These are phyloP conservation scores for Claviceps pusilla DNA, from an alignment of 2,329 filamentous ascomycete species.

Conservation along the genomic window DNA sequence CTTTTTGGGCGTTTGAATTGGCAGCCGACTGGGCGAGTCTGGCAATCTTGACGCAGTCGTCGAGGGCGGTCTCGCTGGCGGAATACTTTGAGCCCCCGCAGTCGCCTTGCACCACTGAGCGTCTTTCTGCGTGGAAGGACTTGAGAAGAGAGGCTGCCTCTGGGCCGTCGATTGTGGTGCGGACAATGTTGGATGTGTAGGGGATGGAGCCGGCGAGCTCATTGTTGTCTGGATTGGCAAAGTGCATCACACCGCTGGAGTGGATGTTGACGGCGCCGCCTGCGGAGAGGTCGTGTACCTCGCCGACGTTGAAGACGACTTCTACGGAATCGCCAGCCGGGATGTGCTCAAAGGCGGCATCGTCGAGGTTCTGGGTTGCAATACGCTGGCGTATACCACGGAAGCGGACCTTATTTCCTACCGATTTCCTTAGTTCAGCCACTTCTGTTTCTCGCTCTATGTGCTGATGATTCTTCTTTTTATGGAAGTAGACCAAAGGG, in stretches of 20 bases:
- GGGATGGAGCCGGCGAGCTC: conserved; percentile 37
- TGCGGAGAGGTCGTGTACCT: conserved; percentile 34
- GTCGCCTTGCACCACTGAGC: conserved; percentile 35
- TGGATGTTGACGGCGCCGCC: conserved; percentile 42
- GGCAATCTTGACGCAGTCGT: conserved; percentile 39
- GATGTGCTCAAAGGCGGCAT: conserved; percentile 35
- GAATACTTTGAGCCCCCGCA: conserved; percentile 34
- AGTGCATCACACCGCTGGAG: conserved; percentile 40
- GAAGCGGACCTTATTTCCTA: conserved; percentile 29
- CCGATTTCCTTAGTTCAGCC: neutral
- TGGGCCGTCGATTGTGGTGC: conserved; percentile 40
- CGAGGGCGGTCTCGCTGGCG: conserved; percentile 34
- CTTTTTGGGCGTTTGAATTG: conserved; percentile 32
- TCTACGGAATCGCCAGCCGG: conserved; percentile 33
- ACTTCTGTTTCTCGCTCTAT: neutral
- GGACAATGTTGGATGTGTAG: conserved; percentile 45
- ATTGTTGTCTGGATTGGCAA: conserved; percentile 34
- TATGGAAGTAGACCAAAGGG: neutral
- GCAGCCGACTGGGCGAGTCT: conserved; percentile 36
- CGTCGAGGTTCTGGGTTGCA: conserved; percentile 20
- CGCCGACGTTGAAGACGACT: conserved; percentile 37
- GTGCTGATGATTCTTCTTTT: neutral
- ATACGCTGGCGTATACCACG: conserved; percentile 26
- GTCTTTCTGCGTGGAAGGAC: conserved; percentile 31
- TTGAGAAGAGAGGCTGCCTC: conserved; percentile 35